Percentiles rank a stretch among this genome's conserved stretches.
phyloP scores from a whole-genome alignment of 352 stramenopile species.

The Phytophthora ohioensis region DNA sequence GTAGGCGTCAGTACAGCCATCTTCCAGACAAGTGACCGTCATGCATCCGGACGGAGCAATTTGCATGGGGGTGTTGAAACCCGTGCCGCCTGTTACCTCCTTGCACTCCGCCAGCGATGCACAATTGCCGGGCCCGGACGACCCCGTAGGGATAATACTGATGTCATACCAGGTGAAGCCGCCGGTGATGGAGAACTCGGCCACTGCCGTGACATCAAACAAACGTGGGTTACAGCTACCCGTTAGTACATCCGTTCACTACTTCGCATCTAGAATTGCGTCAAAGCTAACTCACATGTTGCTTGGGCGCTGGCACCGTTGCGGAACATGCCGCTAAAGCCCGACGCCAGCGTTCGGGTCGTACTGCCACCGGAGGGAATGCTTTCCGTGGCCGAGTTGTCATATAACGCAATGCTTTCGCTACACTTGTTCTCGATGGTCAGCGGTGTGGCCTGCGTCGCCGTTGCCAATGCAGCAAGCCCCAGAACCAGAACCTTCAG shows the following conservation, averaged over 20 bases:
- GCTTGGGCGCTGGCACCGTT: constrained; percentile 50
- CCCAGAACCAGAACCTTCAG: constrained; percentile 10
- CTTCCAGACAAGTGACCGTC: constrained; percentile 46
- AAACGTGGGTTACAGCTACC: neutral
- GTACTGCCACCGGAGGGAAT: constrained; percentile 50
- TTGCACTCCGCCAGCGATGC: constrained; percentile 52
- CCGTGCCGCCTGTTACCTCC: constrained; percentile 46
- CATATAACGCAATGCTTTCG: constrained; percentile 56
- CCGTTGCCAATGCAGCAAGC: constrained; percentile 25
- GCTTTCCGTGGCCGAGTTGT: constrained; percentile 56
- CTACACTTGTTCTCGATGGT: constrained; percentile 61
- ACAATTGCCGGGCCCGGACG: constrained; percentile 43
- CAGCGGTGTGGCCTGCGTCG: constrained; percentile 33
- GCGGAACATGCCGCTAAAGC: constrained; percentile 66
- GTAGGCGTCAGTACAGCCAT: constrained; percentile 65
- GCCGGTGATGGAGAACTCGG: constrained; percentile 49
- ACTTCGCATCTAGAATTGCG: neutral
- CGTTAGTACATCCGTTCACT: constrained; percentile 4
- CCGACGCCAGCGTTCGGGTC: constrained; percentile 38
- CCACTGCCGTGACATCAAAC: constrained; percentile 32
- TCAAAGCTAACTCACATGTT: constrained; percentile 32
- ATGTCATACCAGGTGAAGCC: constrained; percentile 61
- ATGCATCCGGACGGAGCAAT: constrained; percentile 55
- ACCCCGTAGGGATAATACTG: constrained; percentile 56
- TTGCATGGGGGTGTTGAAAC: constrained; percentile 69